Percentiles rank a stretch among this genome's conserved stretches.
Evolutionary conservation across 1,284 basidiomycete species (phyloP).

Genomic region (Boletus sp.): DNA sequence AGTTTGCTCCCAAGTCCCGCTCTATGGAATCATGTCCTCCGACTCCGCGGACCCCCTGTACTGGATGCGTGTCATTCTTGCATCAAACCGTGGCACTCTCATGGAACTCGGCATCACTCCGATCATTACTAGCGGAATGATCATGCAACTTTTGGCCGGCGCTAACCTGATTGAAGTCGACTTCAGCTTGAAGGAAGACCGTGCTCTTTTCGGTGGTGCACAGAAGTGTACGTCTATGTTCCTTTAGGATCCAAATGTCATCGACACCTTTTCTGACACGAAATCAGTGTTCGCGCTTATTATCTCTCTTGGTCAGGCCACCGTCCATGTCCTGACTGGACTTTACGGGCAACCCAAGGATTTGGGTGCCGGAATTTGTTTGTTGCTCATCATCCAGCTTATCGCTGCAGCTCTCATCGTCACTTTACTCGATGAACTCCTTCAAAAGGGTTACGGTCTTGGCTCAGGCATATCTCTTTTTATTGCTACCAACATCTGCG

Average conservation of each 20-base stretch:
- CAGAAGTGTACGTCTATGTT: conserved; percentile 80
- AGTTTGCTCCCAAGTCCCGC: conserved; percentile 95
- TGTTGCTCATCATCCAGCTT: conserved; percentile 94
- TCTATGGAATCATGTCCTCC: conserved; percentile 98
- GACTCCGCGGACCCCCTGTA: conserved; percentile 98
- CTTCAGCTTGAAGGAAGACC: conserved; percentile 96
- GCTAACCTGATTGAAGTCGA: conserved; percentile 98
- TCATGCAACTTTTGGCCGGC: conserved; percentile 98
- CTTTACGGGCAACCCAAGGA: conserved; percentile 95
- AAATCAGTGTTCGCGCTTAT: conserved; percentile 90
- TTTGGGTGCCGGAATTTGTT: conserved; percentile 95
- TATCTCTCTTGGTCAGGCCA: conserved; percentile 95
- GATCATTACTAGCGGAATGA: conserved; percentile 98
- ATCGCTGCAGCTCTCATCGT: conserved; percentile 95
- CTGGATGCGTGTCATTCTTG: conserved; percentile 99
- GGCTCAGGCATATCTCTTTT: conserved; percentile 99
- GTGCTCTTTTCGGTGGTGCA: conserved; percentile 93
- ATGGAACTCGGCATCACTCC: conserved; percentile 99
- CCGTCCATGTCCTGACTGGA: conserved; percentile 97
- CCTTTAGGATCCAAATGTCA: neutral
- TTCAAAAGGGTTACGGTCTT: conserved; percentile 98
- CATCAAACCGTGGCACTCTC: conserved; percentile 96
- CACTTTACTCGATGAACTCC: conserved; percentile 97
- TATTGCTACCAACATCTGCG: conserved; percentile 99
- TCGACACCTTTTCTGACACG: conserved; percentile 1